Evolutionary conservation across 257 asterid genomes (phyloP), one percentile per base, ranked within the genome.

Genomic region (Solanum ahanhuiri): DNA sequence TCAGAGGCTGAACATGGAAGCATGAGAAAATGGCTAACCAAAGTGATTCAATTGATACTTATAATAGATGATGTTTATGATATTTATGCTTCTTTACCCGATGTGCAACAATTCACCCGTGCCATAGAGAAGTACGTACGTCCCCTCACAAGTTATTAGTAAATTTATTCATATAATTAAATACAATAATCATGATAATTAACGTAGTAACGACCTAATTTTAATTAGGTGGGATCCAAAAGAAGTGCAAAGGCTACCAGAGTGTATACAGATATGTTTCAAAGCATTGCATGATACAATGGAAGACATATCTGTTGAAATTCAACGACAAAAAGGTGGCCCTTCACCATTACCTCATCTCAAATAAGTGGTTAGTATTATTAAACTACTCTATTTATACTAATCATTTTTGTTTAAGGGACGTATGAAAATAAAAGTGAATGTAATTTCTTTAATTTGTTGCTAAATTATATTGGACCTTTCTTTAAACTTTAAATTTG

Each of bases 21-120:
- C 82, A 90, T 92, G 17, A 87, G 95, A 85, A 94, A 87, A 83
- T 93, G 94, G 95, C 88, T 93, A 7, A 81, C 94, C 11, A 94
- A 94, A 88, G 90, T 89, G 63, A 88, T 92, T 5, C 35, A 88
- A 39, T 75, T 93, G 82, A 45, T 93, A 1, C 60, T 91, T 7
- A 86, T 94, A 31, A 86, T 90, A 11, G 95, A 93, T 84, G 96
- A 91, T 41, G 86, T 93, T 12, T 93, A 93, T 45, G 95, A 94
- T 87, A 88, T 91, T 58, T 94, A 94, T 57, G 97, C 93, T 71
- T 87, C 94, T 4, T 67, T 51, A 33, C 79, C 89, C 15, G 94
- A 93, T n/a, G 20, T 94, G 22, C 83, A 90, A 28, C 91, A 87
- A 37, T 92, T 94, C 87, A 90, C 97, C 10, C 33, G 18, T 37